Evolutionary conservation across 1,139 yeast genomes (phyloP).

Genomic region (Candida tetrigidarum): DNA sequence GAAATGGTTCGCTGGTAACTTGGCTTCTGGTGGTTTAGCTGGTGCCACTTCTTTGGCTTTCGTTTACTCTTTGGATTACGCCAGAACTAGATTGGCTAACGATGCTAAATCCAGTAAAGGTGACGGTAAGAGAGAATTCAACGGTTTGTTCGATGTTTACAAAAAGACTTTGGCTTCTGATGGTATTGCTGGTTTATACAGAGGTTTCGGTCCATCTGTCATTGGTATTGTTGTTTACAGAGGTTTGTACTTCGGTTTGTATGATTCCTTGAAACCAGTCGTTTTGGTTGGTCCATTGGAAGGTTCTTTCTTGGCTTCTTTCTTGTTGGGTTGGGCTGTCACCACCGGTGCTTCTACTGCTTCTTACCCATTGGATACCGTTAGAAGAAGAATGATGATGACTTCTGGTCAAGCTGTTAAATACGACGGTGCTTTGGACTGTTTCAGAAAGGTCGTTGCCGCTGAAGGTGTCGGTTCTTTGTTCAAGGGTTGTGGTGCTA

Average conservation of each 20-base stretch:
- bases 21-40: constrained; percentile 60
- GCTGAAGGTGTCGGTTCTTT: constrained; percentile 55
- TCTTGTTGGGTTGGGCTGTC: constrained; percentile 59
- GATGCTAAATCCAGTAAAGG: constrained; percentile 57
- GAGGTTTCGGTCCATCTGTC: constrained; percentile 62
- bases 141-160: constrained; percentile 58
- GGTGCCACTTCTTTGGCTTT: constrained; percentile 60
- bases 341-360: constrained; percentile 60
- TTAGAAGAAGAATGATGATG: constrained; percentile 64
- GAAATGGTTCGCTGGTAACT: constrained; percentile 58
- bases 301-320: constrained; percentile 58
- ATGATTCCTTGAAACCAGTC: constrained; percentile 58
- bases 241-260: constrained; percentile 60
- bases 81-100: constrained; percentile 60
- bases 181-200: constrained; percentile 61
- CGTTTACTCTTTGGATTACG: constrained; percentile 58
- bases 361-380: constrained; percentile 58
- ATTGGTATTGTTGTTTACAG: constrained; percentile 58
- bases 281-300: constrained; percentile 58
- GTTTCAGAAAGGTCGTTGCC: constrained; percentile 52
- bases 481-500: constrained; percentile 61
- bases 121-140: constrained; percentile 50
- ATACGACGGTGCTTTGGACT: constrained; percentile 56
- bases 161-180: constrained; percentile 57
- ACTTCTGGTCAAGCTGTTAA: constrained; percentile 59